These are phyloP conservation scores for Arabis alpina DNA, from an alignment of 345 rosid genomes.

Conservation along the genomic window DNA sequence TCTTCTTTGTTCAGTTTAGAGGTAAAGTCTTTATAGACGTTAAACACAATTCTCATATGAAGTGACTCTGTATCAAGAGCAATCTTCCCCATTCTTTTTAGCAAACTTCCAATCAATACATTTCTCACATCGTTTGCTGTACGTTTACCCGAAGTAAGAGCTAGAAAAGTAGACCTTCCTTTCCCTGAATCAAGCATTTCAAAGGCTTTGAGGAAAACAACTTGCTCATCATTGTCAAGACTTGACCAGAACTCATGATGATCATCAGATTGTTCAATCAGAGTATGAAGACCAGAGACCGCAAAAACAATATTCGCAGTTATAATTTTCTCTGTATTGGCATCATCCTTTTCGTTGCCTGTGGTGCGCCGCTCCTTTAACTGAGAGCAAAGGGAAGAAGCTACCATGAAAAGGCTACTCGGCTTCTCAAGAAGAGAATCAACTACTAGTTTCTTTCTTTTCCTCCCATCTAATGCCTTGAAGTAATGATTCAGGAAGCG, in stretches of 20 bases:
- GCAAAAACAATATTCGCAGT: constrained; percentile 52
- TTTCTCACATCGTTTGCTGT: constrained; percentile 31
- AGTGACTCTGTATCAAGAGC: constrained; percentile 64
- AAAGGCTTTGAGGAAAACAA: constrained; percentile 61
- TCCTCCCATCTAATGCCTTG: constrained; percentile 30
- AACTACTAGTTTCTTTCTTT: constrained; percentile 23
- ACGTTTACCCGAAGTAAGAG: constrained; percentile 47
- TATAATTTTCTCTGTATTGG: background rate
- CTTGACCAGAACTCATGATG: constrained; percentile 50
- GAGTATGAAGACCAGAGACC: constrained; percentile 54
- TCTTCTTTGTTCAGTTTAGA: constrained; percentile 50
- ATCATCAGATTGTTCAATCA: constrained; percentile 48
- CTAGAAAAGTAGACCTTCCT: constrained; percentile 52
- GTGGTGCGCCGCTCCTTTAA: constrained; percentile 4
- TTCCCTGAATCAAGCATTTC: constrained; percentile 60
- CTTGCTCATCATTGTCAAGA: constrained; percentile 58
- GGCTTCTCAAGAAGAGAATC: constrained; percentile 53
- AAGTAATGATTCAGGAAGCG: constrained; percentile 66
- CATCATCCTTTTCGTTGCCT: background rate
- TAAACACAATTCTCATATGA: constrained; percentile 68
- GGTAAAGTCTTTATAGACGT: constrained; percentile 50
- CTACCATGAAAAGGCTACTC: constrained; percentile 66
- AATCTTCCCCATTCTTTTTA: constrained; percentile 70
- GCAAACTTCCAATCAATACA: constrained; percentile 54
- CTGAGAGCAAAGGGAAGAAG: constrained; percentile 72